A percentile compares a stretch with the other conserved stretches of the same genome.
These are phyloP conservation scores for Helminthosporium solani DNA, from an alignment of 2,329 filamentous ascomycete species.

Conservation along the genomic window DNA sequence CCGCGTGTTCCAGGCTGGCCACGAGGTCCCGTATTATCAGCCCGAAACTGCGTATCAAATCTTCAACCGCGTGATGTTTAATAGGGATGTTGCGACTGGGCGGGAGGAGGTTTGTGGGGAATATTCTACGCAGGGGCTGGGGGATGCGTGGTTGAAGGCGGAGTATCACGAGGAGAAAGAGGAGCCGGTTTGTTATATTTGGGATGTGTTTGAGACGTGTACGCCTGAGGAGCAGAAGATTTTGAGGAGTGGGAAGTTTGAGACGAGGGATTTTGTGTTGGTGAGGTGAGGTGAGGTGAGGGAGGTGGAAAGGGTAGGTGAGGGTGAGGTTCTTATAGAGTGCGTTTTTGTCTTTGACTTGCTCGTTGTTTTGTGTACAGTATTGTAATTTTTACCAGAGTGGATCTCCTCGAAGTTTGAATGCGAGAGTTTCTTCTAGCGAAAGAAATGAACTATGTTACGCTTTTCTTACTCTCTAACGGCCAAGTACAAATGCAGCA, in stretches of 20 bases:
- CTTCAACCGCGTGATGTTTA: slow-evolving; percentile 51
- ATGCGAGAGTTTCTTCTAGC: too few relatives aligned
- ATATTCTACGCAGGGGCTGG: slow-evolving; percentile 3
- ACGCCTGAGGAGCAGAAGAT: slow-evolving; percentile 7
- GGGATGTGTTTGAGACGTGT: slow-evolving; percentile 17
- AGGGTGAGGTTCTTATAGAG: neutral
- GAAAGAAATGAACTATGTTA: too few relatives aligned
- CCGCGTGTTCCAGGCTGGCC: slow-evolving; percentile 45
- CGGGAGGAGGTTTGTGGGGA: slow-evolving; percentile 9
- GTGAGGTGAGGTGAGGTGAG: slow-evolving; percentile 3
- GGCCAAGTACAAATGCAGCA: too few relatives aligned
- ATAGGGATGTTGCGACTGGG: slow-evolving; percentile 55
- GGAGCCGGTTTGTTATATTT: slow-evolving; percentile 12
- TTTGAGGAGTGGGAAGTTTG: slow-evolving; percentile 7
- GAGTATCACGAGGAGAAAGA: slow-evolving; percentile 2
- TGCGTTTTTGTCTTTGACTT: too few relatives aligned
- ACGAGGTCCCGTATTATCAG: slow-evolving; percentile 47
- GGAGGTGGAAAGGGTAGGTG: neutral
- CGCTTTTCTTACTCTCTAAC: too few relatives aligned
- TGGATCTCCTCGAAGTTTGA: too few relatives aligned
- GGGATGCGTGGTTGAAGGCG: slow-evolving; percentile 6
- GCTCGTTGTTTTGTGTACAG: too few relatives aligned
- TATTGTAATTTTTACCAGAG: too few relatives aligned
- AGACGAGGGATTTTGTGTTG: slow-evolving; percentile 11
- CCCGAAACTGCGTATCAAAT: slow-evolving; percentile 50